phyloP scores from a whole-genome alignment of 2,329 filamentous ascomycete species.

The Boeremia lycopersici region DNA sequence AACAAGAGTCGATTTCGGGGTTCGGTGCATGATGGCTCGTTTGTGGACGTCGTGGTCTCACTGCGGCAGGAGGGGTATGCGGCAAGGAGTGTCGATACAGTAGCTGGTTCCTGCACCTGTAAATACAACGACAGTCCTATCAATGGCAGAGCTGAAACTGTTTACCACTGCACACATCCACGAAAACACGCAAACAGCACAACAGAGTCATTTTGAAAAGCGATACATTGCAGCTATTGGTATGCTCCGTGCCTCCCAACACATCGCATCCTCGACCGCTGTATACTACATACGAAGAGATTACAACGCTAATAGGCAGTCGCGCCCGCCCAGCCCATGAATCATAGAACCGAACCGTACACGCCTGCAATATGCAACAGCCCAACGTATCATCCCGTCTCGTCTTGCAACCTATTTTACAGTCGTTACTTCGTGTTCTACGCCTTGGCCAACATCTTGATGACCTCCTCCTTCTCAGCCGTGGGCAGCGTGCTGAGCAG shows the following conservation, averaged over 20 bases:
- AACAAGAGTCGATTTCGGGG: background rate
- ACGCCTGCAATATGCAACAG: constrained; percentile 12
- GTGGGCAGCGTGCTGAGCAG: constrained; percentile 86
- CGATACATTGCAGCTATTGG: background rate
- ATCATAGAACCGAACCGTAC: background rate
- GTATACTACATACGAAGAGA: constrained; percentile 2
- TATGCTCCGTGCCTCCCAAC: constrained; percentile 16
- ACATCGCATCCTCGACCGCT: background rate
- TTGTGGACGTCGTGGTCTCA: too few relatives aligned
- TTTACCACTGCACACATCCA: too few relatives aligned
- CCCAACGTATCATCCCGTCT: background rate
- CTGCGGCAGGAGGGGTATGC: too few relatives aligned
- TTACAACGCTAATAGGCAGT: constrained; percentile 10
- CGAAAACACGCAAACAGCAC: background rate
- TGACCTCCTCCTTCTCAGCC: constrained; percentile 82
- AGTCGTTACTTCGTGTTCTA: background rate
- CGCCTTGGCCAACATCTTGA: constrained; percentile 59
- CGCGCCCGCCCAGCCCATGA: constrained; percentile 1
- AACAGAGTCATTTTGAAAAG: background rate
- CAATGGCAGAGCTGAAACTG: too few relatives aligned
- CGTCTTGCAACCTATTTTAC: constrained; percentile 5
- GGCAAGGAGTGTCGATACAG: too few relatives aligned
- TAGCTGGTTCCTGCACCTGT: too few relatives aligned
- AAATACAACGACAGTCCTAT: too few relatives aligned
- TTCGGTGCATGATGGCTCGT: too few relatives aligned